A percentile compares a stretch with the other conserved stretches of the same genome.
Evolutionary conservation across 1,284 basidiomycete genomes (phyloP).

Genomic region (Trichosporon sp.): DNA sequence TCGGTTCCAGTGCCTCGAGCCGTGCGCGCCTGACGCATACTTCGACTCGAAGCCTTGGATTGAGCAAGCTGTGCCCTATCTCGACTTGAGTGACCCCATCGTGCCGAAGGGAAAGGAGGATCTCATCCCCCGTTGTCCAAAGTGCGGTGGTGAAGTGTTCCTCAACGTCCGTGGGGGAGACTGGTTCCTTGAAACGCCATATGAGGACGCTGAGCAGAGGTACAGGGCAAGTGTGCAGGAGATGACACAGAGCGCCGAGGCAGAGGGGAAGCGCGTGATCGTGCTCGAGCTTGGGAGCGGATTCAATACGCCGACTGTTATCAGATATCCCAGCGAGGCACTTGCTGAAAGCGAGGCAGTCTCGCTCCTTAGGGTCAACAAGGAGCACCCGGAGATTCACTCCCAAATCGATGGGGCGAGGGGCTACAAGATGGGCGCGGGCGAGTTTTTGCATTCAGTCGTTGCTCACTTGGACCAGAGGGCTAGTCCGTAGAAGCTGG

Average conservation of each 20-base stretch:
- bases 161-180: constrained; percentile 14
- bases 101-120: background rate
- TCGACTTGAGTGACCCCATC: background rate
- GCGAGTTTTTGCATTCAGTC: background rate
- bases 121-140: constrained; percentile 10
- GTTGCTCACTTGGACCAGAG: too few relatives aligned
- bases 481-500: too few relatives aligned
- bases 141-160: constrained; percentile 15
- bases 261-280: background rate
- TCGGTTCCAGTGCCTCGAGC: constrained; percentile 12
- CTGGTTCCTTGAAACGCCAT: constrained; percentile 16
- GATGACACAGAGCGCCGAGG: background rate
- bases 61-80: background rate
- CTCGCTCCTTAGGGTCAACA: background rate
- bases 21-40: background rate
- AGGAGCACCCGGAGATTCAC: background rate
- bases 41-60: constrained; percentile 5
- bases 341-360: background rate
- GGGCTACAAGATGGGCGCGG: background rate
- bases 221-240: background rate
- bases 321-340: background rate
- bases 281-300: background rate
- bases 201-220: background rate
- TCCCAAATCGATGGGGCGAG: background rate
- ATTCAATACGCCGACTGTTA: background rate